Conservation (phyloP, 2,329 filamentous ascomycete species). For the Aspergillus sp. region DNA sequence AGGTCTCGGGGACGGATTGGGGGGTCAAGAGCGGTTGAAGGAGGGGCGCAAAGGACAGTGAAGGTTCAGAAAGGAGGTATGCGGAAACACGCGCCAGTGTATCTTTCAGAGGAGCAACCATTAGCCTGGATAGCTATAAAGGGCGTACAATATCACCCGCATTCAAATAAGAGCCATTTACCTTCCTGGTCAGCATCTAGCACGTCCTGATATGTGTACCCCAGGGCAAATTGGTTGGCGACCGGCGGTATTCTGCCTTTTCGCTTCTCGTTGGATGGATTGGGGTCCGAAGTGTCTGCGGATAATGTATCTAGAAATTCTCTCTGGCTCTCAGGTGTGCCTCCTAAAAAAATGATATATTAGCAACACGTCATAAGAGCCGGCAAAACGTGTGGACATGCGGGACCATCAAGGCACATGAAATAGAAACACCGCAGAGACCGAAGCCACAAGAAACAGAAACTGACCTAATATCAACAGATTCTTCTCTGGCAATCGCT, state of each 20-base stretch:
- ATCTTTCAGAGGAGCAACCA: slow-evolving; percentile 48
- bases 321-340: slow-evolving; percentile 74
- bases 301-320: slow-evolving; percentile 68
- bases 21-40: slow-evolving; percentile 80
- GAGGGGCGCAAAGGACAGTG: slow-evolving; percentile 74
- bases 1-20: slow-evolving; percentile 76
- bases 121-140: slow-evolving; percentile 2
- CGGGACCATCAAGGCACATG: too few relatives aligned
- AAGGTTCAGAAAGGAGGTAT: slow-evolving; percentile 82
- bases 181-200: slow-evolving; percentile 91
- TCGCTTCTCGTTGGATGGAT: slow-evolving; percentile 42
- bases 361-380: slow-evolving; percentile 9
- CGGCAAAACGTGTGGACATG: not conserved
- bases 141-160: not conserved
- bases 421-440: not conserved
- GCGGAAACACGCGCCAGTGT: slow-evolving; percentile 84
- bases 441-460: not conserved
- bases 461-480: slow-evolving; percentile 74
- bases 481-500: slow-evolving; percentile 87
- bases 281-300: slow-evolving; percentile 37
- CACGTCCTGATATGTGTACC: slow-evolving; percentile 94
- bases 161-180: slow-evolving; percentile 31
- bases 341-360: slow-evolving; percentile 51
- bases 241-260: slow-evolving; percentile 64
- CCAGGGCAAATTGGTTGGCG: slow-evolving; percentile 86